Evolutionary conservation across 805 yeast species (phyloP).

Genomic region (Gaillardinia entomophila): DNA sequence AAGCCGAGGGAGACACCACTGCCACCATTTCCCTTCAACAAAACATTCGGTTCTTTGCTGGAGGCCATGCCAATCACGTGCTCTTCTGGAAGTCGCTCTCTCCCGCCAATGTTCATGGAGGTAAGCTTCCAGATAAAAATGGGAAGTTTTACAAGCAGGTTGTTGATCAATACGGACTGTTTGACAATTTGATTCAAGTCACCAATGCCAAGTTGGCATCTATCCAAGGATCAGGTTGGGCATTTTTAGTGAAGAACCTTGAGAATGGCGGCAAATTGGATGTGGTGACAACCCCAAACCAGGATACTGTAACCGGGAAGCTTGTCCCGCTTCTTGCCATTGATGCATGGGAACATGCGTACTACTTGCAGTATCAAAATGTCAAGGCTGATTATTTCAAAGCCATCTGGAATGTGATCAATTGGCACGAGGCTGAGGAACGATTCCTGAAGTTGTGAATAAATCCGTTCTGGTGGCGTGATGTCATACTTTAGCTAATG

Average conservation of each 20-base stretch:
- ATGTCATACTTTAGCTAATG: too few species aligned
- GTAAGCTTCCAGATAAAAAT: slow-evolving; percentile 49
- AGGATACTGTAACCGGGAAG: slow-evolving; percentile 73
- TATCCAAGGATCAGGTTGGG: slow-evolving; percentile 95
- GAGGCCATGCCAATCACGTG: slow-evolving; percentile 83
- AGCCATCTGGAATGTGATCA: slow-evolving; percentile 90
- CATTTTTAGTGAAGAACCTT: slow-evolving; percentile 78
- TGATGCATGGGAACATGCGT: slow-evolving; percentile 97
- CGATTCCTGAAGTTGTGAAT: too few species aligned
- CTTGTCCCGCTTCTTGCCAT: slow-evolving; percentile 77
- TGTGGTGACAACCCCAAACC: slow-evolving; percentile 77
- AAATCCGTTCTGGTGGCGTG: too few species aligned
- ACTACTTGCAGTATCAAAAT: slow-evolving; percentile 88
- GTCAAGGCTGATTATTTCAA: slow-evolving; percentile 88
- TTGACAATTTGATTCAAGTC: slow-evolving; percentile 58
- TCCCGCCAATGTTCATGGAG: slow-evolving; percentile 73
- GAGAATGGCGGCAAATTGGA: slow-evolving; percentile 65
- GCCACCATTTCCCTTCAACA: slow-evolving; percentile 63
- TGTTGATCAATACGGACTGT: slow-evolving; percentile 58
- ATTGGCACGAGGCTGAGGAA: slow-evolving; percentile 90
- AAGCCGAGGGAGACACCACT: slow-evolving; percentile 50
- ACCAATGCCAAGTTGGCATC: slow-evolving; percentile 69
- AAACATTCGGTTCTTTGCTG: slow-evolving; percentile 84
- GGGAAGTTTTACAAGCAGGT: slow-evolving; percentile 59
- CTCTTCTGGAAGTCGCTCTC: slow-evolving; percentile 86